Percentiles rank a stretch among this genome's conserved stretches.
phyloP scores from a whole-genome alignment of 2,329 filamentous ascomycete species.

The Tolypocladium ophioglossoides region DNA sequence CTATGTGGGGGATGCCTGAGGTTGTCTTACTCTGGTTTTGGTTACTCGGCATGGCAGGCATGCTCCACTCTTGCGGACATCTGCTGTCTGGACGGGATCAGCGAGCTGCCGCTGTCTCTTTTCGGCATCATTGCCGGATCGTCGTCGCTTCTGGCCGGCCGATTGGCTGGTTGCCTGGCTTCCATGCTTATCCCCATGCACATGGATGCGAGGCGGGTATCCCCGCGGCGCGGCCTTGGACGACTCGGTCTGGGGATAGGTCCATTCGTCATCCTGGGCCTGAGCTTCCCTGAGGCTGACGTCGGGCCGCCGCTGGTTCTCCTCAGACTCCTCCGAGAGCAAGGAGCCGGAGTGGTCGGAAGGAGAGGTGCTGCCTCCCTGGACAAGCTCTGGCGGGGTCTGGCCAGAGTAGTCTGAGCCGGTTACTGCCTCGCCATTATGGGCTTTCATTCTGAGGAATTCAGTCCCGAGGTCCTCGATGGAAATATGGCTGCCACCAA shows the following conservation, averaged over 20 bases:
- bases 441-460: slow-evolving; percentile 23
- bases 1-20: slow-evolving; percentile 5
- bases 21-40: slow-evolving; percentile 34
- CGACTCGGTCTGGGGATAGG: slow-evolving; percentile 24
- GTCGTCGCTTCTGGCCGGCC: slow-evolving; percentile 24
- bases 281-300: slow-evolving; percentile 23
- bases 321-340: slow-evolving; percentile 19
- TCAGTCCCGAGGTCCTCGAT: slow-evolving; percentile 19
- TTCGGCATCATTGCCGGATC: slow-evolving; percentile 20
- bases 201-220: slow-evolving; percentile 22
- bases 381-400: slow-evolving; percentile 26
- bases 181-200: slow-evolving; percentile 16
- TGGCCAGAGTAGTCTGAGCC: slow-evolving; percentile 25
- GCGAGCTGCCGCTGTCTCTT: slow-evolving; percentile 26
- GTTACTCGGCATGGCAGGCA: slow-evolving; percentile 37
- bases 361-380: slow-evolving; percentile 27
- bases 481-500: slow-evolving; percentile 17
- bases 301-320: slow-evolving; percentile 17
- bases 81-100: slow-evolving; percentile 34
- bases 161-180: slow-evolving; percentile 10
- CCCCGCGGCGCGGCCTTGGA: slow-evolving; percentile 18
- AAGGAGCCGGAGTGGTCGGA: slow-evolving; percentile 27
- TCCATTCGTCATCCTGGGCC: slow-evolving; percentile 29
- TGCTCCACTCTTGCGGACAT: slow-evolving; percentile 36
- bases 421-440: slow-evolving; percentile 19